Evolutionary conservation across 2,329 filamentous ascomycete species (phyloP), one percentile per base, ranked within the genome.

Genomic region (Xylariaceae sp.): DNA sequence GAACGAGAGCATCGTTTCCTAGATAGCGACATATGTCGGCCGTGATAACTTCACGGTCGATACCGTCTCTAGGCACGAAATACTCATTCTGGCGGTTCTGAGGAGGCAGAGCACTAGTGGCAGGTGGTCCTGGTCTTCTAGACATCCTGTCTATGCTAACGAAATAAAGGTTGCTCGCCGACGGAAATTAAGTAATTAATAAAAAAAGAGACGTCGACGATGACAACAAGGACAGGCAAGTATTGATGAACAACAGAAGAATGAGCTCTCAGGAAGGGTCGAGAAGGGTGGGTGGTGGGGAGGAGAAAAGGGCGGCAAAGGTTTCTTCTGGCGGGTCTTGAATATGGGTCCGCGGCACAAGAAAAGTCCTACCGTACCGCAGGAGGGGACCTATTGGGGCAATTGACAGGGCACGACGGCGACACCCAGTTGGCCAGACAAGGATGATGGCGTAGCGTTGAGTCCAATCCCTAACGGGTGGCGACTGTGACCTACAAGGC

Each of bases 21-120:
- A 93, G 82, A 73, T 91, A 93, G 71, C 89, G 88, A 78, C 89
- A 92, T 64, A 93, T 91, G 73, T 93, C 89, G 71, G 89, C 87
- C 61, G 90, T 90, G 75, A 93, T 91, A 68, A 93, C 89, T 74
- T 93, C 89, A 67, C 89, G 86, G 73, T 90, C 89, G 74, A 93
- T 93, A 71, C 89, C 89, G 74, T 91, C 88, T 68, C 88, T 85
- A 44, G 88, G 87, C 52, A 92, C 86, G 73, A 92, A 92, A 73
- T 91, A 92, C 76, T 91, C 88, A 74, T 90, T 90, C 72, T 89
- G 84, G 57, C 83, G 81, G 61, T 72, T 70, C 55, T 76, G 74
- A 53, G 77, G 71, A 50, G 76, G 69, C 59, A 75, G 61, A 58
- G 71, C 69, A 63, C 66, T 73, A 63, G 70, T 73, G 65, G 71